Conservation (phyloP, 768 basidiomycete species). For the Lactarius indigo region DNA sequence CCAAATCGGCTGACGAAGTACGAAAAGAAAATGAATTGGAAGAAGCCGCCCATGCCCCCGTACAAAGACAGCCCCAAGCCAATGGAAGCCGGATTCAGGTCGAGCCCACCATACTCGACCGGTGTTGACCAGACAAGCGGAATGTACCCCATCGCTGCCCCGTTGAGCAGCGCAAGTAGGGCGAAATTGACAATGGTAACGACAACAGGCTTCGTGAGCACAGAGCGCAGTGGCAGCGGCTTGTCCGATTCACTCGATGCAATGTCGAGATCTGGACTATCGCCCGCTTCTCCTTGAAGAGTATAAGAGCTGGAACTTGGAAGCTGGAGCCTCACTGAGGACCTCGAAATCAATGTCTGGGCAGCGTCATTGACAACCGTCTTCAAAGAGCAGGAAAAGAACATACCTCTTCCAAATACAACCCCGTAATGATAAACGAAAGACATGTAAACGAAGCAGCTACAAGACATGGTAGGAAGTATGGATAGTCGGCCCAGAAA, state of each 20-base stretch:
- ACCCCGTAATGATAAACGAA: background rate
- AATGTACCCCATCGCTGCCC: constrained; percentile 36
- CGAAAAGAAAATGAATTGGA: constrained; percentile 40
- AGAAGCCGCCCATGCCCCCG: constrained; percentile 36
- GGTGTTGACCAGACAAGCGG: constrained; percentile 40
- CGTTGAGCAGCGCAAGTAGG: constrained; percentile 41
- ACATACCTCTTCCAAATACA: too few relatives aligned
- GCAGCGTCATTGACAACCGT: background rate
- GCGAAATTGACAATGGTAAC: constrained; percentile 43
- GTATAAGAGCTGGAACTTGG: background rate
- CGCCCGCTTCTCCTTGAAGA: background rate
- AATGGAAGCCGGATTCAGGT: constrained; percentile 27
- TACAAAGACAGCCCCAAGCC: constrained; percentile 35
- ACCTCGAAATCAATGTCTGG: background rate
- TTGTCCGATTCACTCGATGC: background rate
- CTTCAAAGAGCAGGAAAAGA: background rate
- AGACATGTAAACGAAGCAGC: background rate
- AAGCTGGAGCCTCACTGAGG: background rate
- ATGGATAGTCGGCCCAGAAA: constrained; percentile 28
- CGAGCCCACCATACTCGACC: too few relatives aligned
- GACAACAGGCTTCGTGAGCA: constrained; percentile 29
- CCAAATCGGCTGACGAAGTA: constrained; percentile 35
- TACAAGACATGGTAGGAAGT: constrained; percentile 26
- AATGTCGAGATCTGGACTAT: background rate
- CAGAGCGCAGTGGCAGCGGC: constrained; percentile 34